Evolutionary conservation across 2,329 filamentous ascomycete species (phyloP).

Genomic region (Fusarium sp.): DNA sequence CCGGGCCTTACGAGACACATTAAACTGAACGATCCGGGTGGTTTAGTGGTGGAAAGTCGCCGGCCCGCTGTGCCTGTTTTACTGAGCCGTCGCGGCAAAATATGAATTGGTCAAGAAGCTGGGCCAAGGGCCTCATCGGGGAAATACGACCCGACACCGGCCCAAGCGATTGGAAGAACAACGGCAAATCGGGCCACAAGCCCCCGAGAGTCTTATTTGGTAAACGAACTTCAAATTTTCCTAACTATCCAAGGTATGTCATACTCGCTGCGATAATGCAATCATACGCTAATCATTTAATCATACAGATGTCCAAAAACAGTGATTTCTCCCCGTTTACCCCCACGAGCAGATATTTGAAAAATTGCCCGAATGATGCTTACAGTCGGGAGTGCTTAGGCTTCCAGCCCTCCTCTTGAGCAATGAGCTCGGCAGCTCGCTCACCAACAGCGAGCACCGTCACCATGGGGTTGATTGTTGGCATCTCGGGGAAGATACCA

Average conservation of each 20-base stretch:
- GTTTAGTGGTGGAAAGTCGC: constrained; percentile 4
- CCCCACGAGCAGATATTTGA: constrained; percentile 1
- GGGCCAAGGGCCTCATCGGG: constrained; percentile 1
- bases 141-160: constrained; percentile 1
- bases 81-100: constrained; percentile 12
- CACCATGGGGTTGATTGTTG: constrained; percentile 89
- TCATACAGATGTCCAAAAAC: constrained; percentile 27
- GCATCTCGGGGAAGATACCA: constrained; percentile 88
- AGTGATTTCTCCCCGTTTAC: constrained; percentile 2
- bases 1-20: not conserved
- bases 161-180: not conserved
- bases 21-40: not conserved
- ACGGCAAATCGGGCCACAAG: constrained; percentile 21
- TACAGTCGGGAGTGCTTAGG: constrained; percentile 47
- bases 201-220: constrained; percentile 5
- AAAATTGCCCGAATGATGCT: not conserved
- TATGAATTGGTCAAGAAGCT: not conserved
- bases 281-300: constrained; percentile 33
- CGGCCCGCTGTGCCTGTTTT: constrained; percentile 26
- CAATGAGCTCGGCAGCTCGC: constrained; percentile 83
- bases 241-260: constrained; percentile 12
- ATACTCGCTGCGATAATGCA: constrained; percentile 22
- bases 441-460: constrained; percentile 87
- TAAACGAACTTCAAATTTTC: constrained; percentile 4
- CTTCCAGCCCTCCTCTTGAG: constrained; percentile 69